Conservation (phyloP, 1,139 yeast genomes). For the Blastobotrys serpentis region DNA sequence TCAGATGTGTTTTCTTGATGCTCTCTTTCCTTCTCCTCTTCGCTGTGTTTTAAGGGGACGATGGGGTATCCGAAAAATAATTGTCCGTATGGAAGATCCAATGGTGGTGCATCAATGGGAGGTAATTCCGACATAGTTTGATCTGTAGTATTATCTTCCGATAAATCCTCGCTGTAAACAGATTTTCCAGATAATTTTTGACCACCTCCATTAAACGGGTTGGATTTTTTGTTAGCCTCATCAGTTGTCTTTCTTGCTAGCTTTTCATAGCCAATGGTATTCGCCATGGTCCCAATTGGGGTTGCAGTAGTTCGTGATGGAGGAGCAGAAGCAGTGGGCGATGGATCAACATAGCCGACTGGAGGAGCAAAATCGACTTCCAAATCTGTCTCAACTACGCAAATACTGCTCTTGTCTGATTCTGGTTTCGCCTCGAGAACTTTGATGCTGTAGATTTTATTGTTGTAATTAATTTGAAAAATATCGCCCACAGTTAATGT, state of each 20-base stretch:
- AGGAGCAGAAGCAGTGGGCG: slow-evolving; percentile 22
- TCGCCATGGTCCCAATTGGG: slow-evolving; percentile 74
- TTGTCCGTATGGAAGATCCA: slow-evolving; percentile 77
- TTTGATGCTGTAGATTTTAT: slow-evolving; percentile 71
- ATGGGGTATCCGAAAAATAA: slow-evolving; percentile 92
- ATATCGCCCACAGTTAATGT: slow-evolving; percentile 84
- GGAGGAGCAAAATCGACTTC: slow-evolving; percentile 99
- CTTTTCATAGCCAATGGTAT: slow-evolving; percentile 65
- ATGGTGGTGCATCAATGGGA: slow-evolving; percentile 66
- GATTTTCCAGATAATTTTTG: slow-evolving; percentile 70
- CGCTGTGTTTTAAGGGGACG: slow-evolving; percentile 60
- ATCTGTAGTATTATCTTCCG: slow-evolving; percentile 21
- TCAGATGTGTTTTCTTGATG: slow-evolving; percentile 28
- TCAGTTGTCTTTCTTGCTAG: slow-evolving; percentile 32
- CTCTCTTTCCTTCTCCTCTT: slow-evolving; percentile 42
- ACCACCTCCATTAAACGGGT: slow-evolving; percentile 62
- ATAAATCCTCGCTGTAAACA: slow-evolving; percentile 26
- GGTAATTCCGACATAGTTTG: slow-evolving; percentile 47
- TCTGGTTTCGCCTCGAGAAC: slow-evolving; percentile 90
- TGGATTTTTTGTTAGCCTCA: slow-evolving; percentile 17
- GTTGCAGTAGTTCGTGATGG: slow-evolving; percentile 25
- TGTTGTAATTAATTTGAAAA: slow-evolving; percentile 83
- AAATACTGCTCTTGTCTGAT: slow-evolving; percentile 59
- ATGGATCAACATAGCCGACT: slow-evolving; percentile 92
- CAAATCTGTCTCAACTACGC: slow-evolving; percentile 95